A percentile compares a stretch with the other conserved stretches of the same genome.
These are phyloP conservation scores for Phytophthora sp. DNA, from an alignment of 352 stramenopile genomes.

Conservation along the genomic window DNA sequence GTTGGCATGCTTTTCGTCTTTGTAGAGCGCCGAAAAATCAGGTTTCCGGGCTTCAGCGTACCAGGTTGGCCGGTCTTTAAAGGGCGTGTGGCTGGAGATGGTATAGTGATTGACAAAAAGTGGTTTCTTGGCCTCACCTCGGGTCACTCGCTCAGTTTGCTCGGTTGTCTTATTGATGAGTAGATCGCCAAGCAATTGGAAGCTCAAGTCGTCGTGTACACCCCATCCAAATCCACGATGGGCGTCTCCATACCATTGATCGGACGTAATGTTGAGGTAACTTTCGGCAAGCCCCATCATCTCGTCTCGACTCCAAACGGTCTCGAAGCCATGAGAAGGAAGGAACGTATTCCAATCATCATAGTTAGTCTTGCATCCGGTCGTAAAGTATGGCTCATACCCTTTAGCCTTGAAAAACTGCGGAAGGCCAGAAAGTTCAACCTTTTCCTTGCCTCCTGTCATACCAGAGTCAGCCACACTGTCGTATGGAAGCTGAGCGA, in stretches of 20 bases:
- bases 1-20: slow-evolving; percentile 29
- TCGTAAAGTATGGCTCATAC: slow-evolving; percentile 57
- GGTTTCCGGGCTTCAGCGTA: slow-evolving; percentile 38
- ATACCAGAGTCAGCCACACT: slow-evolving; percentile 45
- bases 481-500: slow-evolving; percentile 56
- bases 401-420: slow-evolving; percentile 60
- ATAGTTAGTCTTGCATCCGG: slow-evolving; percentile 50
- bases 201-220: slow-evolving; percentile 60
- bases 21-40: slow-evolving; percentile 46
- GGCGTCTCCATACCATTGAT: slow-evolving; percentile 40
- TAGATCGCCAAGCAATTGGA: slow-evolving; percentile 53
- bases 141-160: slow-evolving; percentile 33
- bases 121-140: slow-evolving; percentile 40
- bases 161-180: slow-evolving; percentile 52
- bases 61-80: slow-evolving; percentile 45
- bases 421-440: slow-evolving; percentile 47
- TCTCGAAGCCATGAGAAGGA: slow-evolving; percentile 57
- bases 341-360: slow-evolving; percentile 60
- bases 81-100: slow-evolving; percentile 62
- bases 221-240: slow-evolving; percentile 40
- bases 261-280: slow-evolving; percentile 36
- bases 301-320: slow-evolving; percentile 45
- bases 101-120: slow-evolving; percentile 66
- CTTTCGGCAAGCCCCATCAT: slow-evolving; percentile 46
- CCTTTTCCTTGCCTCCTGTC: slow-evolving; percentile 30